Conservation (phyloP, 2,329 filamentous ascomycete species). For the Hypoxylon sp. region DNA sequence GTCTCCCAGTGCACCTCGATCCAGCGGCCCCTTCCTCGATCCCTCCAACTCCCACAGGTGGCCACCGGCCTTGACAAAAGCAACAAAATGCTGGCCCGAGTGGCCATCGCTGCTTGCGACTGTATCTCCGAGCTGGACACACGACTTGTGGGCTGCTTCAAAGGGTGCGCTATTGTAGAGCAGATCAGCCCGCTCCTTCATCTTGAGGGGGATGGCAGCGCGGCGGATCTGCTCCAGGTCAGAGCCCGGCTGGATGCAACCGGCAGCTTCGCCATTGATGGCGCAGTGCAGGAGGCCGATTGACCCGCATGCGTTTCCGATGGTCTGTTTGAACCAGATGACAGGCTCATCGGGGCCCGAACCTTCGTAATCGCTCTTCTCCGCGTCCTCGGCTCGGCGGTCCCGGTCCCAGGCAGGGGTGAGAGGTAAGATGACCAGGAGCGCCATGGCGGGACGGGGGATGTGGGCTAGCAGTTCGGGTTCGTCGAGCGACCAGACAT, state of each 20-base stretch:
- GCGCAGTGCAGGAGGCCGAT: conserved; percentile 81
- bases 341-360: conserved; percentile 71
- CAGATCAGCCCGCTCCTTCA: conserved; percentile 71
- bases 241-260: conserved; percentile 62
- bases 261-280: conserved; percentile 73
- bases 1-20: conserved; percentile 67
- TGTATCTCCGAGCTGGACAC: conserved; percentile 76
- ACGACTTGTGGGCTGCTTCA: conserved; percentile 78
- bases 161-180: conserved; percentile 77
- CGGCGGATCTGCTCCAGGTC: conserved; percentile 69
- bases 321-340: conserved; percentile 88
- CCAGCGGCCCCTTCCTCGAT: conserved; percentile 76
- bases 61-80: conserved; percentile 77
- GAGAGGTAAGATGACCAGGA: conserved; percentile 83
- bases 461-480: conserved; percentile 79
- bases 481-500: conserved; percentile 85
- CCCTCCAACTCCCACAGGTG: conserved; percentile 86
- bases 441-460: conserved; percentile 79
- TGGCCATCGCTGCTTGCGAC: conserved; percentile 70
- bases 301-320: conserved; percentile 83
- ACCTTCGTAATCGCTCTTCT: conserved; percentile 34
- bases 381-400: conserved; percentile 54
- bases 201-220: conserved; percentile 71
- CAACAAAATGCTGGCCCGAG: conserved; percentile 81
- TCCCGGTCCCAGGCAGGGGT: conserved; percentile 55